These are phyloP conservation scores for Phytophthora podocarpi DNA, from an alignment of 352 stramenopile genomes.

Conservation along the genomic window DNA sequence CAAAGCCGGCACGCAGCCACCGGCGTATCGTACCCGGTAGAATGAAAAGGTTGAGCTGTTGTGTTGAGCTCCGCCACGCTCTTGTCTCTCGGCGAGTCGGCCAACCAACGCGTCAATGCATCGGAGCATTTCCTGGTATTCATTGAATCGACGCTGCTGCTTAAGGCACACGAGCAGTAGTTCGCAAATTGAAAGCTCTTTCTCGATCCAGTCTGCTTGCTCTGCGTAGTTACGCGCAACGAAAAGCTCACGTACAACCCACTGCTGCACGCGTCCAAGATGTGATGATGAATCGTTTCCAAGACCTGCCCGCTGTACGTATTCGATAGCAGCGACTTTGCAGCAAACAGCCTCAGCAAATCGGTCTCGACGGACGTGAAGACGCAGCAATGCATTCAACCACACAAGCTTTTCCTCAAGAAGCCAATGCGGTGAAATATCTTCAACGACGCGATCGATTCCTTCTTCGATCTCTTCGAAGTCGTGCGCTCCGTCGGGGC, in stretches of 20 bases:
- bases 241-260: conserved; percentile 49
- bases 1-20: conserved; percentile 54
- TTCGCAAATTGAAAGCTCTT: conserved; percentile 66
- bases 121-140: conserved; percentile 62
- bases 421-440: conserved; percentile 64
- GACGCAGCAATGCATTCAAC: conserved; percentile 60
- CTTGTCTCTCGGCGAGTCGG: conserved; percentile 38
- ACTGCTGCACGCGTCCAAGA: conserved; percentile 25
- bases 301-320: conserved; percentile 18
- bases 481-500: conserved; percentile 32
- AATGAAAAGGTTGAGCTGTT: conserved; percentile 41
- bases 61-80: conserved; percentile 7
- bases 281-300: conserved; percentile 3
- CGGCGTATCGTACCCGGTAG: conserved; percentile 60
- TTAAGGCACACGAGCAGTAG: conserved; percentile 46
- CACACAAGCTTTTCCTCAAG: conserved; percentile 63
- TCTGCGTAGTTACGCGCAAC: conserved; percentile 45
- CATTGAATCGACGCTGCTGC: conserved; percentile 33
- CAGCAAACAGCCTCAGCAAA: conserved; percentile 71
- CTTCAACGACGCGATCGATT: conserved; percentile 45
- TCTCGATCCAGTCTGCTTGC: conserved; percentile 52
- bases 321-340: conserved; percentile 55
- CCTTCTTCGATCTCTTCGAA: conserved; percentile 76
- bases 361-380: conserved; percentile 46
- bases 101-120: conserved; percentile 39